These are phyloP conservation scores for Gorgonomyces haynaldii DNA, from an alignment of 192 early-diverging fungal genomes.

Conservation along the genomic window DNA sequence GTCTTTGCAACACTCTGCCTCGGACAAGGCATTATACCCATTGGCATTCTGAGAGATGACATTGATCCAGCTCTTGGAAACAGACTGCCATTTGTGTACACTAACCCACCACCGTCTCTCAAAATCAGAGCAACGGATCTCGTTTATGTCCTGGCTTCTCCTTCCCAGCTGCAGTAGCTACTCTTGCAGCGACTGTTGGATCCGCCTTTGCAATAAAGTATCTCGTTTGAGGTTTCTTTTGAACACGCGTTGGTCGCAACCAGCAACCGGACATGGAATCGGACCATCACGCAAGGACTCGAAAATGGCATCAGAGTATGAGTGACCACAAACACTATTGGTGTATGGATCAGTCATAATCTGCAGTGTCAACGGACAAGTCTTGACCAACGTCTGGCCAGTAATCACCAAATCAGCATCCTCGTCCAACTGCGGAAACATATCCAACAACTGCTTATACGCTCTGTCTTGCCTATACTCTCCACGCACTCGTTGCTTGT, in stretches of 20 bases:
- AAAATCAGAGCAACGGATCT: slow-evolving; percentile 38
- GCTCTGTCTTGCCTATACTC: too few species aligned
- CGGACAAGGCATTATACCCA: slow-evolving; percentile 37
- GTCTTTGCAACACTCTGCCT: slow-evolving; percentile 41
- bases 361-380: too few species aligned
- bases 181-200: slow-evolving; percentile 2
- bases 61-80: slow-evolving; percentile 27
- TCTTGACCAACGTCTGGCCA: too few species aligned
- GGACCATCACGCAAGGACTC: slow-evolving; percentile 9
- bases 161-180: too few species aligned
- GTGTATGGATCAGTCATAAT: slow-evolving; percentile 16
- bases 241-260: slow-evolving; percentile 12
- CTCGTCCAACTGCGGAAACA: too few species aligned
- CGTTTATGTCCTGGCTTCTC: slow-evolving; percentile 45
- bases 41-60: slow-evolving; percentile 32
- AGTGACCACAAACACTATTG: slow-evolving; percentile 15
- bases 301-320: slow-evolving; percentile 18
- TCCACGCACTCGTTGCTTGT: too few species aligned
- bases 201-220: slow-evolving; percentile 6
- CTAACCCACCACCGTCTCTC: slow-evolving; percentile 50
- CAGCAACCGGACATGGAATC: slow-evolving; percentile 15
- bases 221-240: slow-evolving; percentile 12
- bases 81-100: slow-evolving; percentile 54
- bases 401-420: too few species aligned
- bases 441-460: too few species aligned